phyloP scores from a whole-genome alignment of 2,329 filamentous ascomycete species.

The Ceratocystis alfenasii region DNA sequence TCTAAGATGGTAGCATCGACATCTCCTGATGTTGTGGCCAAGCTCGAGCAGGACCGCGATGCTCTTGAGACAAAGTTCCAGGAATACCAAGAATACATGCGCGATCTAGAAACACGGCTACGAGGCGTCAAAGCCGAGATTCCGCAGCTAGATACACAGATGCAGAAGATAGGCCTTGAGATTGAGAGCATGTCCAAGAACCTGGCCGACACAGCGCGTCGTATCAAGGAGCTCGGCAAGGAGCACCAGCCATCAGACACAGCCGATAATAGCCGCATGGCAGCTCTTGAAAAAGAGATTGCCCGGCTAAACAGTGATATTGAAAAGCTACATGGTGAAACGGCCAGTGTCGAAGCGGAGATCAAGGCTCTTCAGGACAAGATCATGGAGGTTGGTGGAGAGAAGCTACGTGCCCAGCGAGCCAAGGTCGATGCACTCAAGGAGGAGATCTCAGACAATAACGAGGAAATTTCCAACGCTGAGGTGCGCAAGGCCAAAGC shows the following conservation, averaged over 20 bases:
- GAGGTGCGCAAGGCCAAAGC: constrained; percentile 86
- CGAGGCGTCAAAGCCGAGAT: constrained; percentile 64
- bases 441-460: constrained; percentile 67
- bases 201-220: constrained; percentile 68
- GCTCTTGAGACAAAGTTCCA: constrained; percentile 70
- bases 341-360: constrained; percentile 79
- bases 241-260: constrained; percentile 67
- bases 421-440: constrained; percentile 82
- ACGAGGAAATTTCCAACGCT: constrained; percentile 71
- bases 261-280: constrained; percentile 62
- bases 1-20: constrained; percentile 84
- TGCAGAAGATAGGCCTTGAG: constrained; percentile 83
- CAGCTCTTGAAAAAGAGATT: constrained; percentile 65
- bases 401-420: constrained; percentile 80
- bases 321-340: constrained; percentile 68
- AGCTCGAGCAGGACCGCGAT: constrained; percentile 80
- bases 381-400: constrained; percentile 96
- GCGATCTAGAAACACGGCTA: constrained; percentile 62
- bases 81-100: constrained; percentile 72
- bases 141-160: constrained; percentile 74
- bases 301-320: constrained; percentile 63
- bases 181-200: constrained; percentile 78
- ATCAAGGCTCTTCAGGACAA: constrained; percentile 89
- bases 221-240: constrained; percentile 70
- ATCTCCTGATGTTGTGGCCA: constrained; percentile 74